A percentile compares a stretch with the other conserved stretches of the same genome.
These are phyloP conservation scores for Raphanus raphanistrum DNA, from an alignment of 345 rosid genomes.

Conservation along the genomic window DNA sequence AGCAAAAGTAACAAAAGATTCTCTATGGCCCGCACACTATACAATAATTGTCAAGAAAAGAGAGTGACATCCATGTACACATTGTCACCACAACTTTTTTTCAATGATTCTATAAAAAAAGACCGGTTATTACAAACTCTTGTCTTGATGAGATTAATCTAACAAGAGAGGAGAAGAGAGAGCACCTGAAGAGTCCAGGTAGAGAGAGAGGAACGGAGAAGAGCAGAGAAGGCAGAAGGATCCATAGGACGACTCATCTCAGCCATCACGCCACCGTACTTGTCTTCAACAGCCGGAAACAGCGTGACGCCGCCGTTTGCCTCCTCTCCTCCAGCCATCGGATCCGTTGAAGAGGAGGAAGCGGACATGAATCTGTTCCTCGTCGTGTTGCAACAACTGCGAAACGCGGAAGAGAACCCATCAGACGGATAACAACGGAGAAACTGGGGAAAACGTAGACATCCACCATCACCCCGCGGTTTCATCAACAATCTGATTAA, in stretches of 20 bases:
- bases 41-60: slow-evolving; percentile 7
- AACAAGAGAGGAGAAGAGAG: not conserved
- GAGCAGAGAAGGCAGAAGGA: slow-evolving; percentile 47
- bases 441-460: slow-evolving; percentile 13
- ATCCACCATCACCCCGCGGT: not conserved
- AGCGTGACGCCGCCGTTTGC: slow-evolving; percentile 34
- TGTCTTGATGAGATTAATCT: not conserved
- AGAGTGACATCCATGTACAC: slow-evolving; percentile 5
- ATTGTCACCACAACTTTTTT: not conserved
- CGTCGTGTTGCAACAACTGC: slow-evolving; percentile 14
- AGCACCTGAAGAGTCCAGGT: slow-evolving; percentile 73
- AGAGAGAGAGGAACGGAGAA: slow-evolving; percentile 59
- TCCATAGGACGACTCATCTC: slow-evolving; percentile 64
- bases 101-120: not conserved
- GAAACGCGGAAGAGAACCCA: slow-evolving; percentile 39
- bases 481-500: slow-evolving; percentile 26
- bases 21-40: slow-evolving; percentile 19
- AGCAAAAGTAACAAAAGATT: not conserved
- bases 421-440: slow-evolving; percentile 24
- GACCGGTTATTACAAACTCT: not conserved
- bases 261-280: slow-evolving; percentile 70
- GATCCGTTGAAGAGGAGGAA: slow-evolving; percentile 26
- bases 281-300: slow-evolving; percentile 55
- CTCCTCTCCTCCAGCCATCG: slow-evolving; percentile 24
- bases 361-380: slow-evolving; percentile 41